phyloP scores from a whole-genome alignment of 495 filamentous ascomycete genomes.

The Bacidia gigantensis region DNA sequence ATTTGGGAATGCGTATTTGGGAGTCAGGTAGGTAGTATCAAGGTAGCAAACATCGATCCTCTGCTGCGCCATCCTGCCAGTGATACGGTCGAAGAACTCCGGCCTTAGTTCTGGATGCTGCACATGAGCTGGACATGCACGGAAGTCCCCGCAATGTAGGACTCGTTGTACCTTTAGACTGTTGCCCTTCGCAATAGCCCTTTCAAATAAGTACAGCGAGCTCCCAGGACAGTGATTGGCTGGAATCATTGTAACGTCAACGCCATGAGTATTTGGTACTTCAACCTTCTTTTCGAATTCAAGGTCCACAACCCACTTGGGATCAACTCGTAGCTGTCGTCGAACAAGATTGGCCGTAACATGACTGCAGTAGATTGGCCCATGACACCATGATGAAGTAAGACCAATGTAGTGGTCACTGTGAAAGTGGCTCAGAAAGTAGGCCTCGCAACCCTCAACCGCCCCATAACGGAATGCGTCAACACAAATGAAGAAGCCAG shows the following conservation, averaged over 20 bases:
- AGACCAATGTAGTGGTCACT: slow-evolving; percentile 94
- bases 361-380: slow-evolving; percentile 90
- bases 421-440: slow-evolving; percentile 97
- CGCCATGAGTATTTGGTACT: slow-evolving; percentile 65
- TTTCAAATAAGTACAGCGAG: slow-evolving; percentile 87
- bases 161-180: slow-evolving; percentile 55
- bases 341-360: slow-evolving; percentile 84
- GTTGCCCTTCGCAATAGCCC: slow-evolving; percentile 44
- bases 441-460: slow-evolving; percentile 81
- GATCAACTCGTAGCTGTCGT: slow-evolving; percentile 71
- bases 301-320: slow-evolving; percentile 70
- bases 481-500: slow-evolving; percentile 80
- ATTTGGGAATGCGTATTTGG: slow-evolving; percentile 85
- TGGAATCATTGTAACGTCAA: slow-evolving; percentile 82
- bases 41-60: slow-evolving; percentile 90
- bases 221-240: slow-evolving; percentile 96
- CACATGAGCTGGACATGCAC: slow-evolving; percentile 77
- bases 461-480: slow-evolving; percentile 95
- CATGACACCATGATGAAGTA: slow-evolving; percentile 76
- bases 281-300: slow-evolving; percentile 74
- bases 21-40: slow-evolving; percentile 93
- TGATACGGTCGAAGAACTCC: slow-evolving; percentile 50
- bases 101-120: slow-evolving; percentile 69
- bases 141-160: slow-evolving; percentile 91
- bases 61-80: slow-evolving; percentile 61